phyloP scores from a whole-genome alignment of 371 early-diverging fungal species.

The Nematocida sp. region DNA sequence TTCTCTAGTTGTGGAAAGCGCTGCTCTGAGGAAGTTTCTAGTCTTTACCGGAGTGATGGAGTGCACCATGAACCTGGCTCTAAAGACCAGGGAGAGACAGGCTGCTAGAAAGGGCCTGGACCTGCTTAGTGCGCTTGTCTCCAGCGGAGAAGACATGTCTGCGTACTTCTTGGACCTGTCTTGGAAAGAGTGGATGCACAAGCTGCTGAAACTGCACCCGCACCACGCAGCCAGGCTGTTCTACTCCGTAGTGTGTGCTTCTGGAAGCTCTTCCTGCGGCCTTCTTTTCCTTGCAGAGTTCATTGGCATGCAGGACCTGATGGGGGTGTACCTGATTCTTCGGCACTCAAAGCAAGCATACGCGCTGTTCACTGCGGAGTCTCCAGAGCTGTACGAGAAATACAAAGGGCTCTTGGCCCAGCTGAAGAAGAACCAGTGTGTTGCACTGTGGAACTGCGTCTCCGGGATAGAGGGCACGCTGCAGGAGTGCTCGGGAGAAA shows the following conservation, averaged over 20 bases:
- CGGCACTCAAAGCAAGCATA: not conserved
- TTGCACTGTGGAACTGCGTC: not conserved
- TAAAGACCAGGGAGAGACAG: not conserved
- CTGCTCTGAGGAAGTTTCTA: slow-evolving; percentile 13
- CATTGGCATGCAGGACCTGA: not conserved
- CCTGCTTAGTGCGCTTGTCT: slow-evolving; percentile 3
- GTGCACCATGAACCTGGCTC: not conserved
- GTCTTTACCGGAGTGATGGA: slow-evolving; percentile 46
- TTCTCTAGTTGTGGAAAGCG: not conserved
- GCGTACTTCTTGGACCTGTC: slow-evolving; percentile 36
- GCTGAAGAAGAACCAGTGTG: not conserved
- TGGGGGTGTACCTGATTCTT: slow-evolving; percentile 9
- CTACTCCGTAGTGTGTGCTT: not conserved
- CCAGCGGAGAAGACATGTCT: not conserved
- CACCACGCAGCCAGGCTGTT: slow-evolving; percentile 21
- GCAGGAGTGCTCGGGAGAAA: not conserved
- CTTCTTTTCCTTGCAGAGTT: not conserved
- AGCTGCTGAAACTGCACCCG: slow-evolving; percentile 12
- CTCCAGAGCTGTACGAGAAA: no score
- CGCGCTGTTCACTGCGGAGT: no score
- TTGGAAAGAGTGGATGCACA: slow-evolving; percentile 27
- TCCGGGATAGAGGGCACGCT: not conserved
- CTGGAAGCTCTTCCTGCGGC: not conserved
- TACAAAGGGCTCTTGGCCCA: not conserved
- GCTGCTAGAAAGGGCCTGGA: not conserved